Evolutionary conservation across 345 rosid genomes (phyloP).

Genomic region (Passiflora organensis): DNA sequence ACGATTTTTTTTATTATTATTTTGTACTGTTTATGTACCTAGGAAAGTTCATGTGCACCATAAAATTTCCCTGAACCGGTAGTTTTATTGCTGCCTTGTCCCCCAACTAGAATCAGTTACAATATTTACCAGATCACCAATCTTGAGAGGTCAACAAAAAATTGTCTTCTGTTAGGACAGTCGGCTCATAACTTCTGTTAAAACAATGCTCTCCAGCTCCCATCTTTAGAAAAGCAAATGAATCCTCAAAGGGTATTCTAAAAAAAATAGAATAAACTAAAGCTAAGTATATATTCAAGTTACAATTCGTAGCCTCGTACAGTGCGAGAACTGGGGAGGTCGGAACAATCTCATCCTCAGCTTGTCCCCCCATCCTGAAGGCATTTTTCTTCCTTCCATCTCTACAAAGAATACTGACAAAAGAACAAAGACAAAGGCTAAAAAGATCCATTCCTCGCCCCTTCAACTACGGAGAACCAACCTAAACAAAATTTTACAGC

Average conservation of each 20-base stretch:
- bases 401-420: conserved; percentile 18
- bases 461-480: conserved; percentile 17
- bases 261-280: conserved; percentile 4
- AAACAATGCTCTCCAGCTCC: neutral
- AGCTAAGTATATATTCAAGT: conserved; percentile 4
- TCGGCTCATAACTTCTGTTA: too few species aligned
- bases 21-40: too few species aligned
- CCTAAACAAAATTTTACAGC: conserved; percentile 31
- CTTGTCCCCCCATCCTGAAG: conserved; percentile 16
- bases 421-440: neutral
- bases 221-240: neutral
- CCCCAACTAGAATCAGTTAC: neutral
- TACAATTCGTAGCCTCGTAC: conserved; percentile 20
- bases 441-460: conserved; percentile 17
- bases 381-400: conserved; percentile 12
- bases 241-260: neutral
- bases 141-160: too few species aligned
- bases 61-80: too few species aligned
- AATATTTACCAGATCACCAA: neutral
- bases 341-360: conserved; percentile 7
- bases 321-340: conserved; percentile 16
- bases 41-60: too few species aligned
- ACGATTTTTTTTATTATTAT: too few species aligned
- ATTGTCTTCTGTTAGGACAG: too few species aligned
- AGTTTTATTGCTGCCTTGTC: too few species aligned